Evolutionary conservation across 1,139 yeast genomes (phyloP).

Genomic region (Hemisphaericaspora xylofermentans): DNA sequence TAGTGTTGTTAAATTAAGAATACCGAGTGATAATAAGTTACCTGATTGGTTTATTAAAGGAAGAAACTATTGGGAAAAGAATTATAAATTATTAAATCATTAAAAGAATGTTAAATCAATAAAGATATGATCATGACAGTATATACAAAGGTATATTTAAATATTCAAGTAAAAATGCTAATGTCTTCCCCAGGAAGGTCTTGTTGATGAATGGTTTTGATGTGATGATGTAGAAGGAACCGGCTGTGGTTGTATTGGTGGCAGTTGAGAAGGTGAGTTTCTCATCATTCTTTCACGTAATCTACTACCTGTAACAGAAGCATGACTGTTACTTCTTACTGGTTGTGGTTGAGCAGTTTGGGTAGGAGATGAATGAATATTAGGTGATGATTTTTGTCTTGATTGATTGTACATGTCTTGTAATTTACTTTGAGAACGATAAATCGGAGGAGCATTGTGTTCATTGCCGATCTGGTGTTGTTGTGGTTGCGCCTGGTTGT

Average conservation of each 20-base stretch:
- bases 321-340: slow-evolving; percentile 25
- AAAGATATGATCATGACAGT: not conserved
- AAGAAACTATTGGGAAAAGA: slow-evolving; percentile 60
- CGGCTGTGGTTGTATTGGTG: not conserved
- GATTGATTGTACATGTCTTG: slow-evolving; percentile 46
- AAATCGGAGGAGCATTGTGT: slow-evolving; percentile 16
- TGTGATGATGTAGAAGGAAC: not conserved
- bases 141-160: not conserved
- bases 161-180: not conserved
- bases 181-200: slow-evolving; percentile 1
- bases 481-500: slow-evolving; percentile 3
- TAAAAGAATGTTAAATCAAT: not conserved
- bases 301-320: slow-evolving; percentile 31
- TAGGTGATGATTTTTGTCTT: slow-evolving; percentile 42
- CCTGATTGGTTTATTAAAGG: slow-evolving; percentile 73
- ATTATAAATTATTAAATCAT: slow-evolving; percentile 15
- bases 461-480: slow-evolving; percentile 11
- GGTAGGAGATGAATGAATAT: slow-evolving; percentile 13
- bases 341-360: slow-evolving; percentile 17
- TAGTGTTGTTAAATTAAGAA: slow-evolving; percentile 42
- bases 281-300: slow-evolving; percentile 40
- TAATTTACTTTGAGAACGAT: slow-evolving; percentile 38
- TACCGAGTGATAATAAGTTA: slow-evolving; percentile 61
- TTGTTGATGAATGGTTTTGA: not conserved
- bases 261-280: slow-evolving; percentile 13